Evolutionary conservation across 108 stramenopile species (phyloP).

Genomic region (Nannochloropsis oceanica): DNA sequence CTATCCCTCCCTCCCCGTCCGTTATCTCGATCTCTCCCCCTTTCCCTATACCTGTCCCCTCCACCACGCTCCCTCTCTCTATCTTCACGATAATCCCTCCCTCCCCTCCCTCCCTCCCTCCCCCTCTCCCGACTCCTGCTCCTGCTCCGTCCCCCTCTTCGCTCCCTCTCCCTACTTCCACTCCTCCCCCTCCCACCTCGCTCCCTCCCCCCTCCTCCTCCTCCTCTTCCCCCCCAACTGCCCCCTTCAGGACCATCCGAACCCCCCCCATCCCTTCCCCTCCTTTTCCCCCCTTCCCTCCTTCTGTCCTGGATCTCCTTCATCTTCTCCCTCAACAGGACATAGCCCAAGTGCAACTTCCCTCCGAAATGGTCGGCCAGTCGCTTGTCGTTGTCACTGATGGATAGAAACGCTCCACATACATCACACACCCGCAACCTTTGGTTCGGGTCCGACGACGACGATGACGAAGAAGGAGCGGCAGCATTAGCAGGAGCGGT

Average conservation of each 20-base stretch:
- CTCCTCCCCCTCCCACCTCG: background rate
- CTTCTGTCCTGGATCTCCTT: conserved; percentile 17
- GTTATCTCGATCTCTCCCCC: background rate
- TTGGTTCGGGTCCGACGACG: background rate
- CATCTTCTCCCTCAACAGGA: conserved; percentile 25
- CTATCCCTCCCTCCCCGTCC: background rate
- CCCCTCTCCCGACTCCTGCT: background rate
- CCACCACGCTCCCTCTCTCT: background rate
- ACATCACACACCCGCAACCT: conserved; percentile 31
- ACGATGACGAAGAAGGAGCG: background rate
- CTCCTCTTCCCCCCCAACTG: background rate
- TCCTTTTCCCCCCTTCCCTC: background rate
- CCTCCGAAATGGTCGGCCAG: conserved; percentile 38
- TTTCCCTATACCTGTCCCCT: background rate
- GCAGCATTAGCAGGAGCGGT: background rate
- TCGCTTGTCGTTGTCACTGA: conserved; percentile 41
- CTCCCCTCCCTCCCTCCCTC: background rate
- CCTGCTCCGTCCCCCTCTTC: background rate
- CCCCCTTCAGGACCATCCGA: too few relatives aligned
- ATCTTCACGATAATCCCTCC: background rate
- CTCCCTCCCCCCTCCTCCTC: background rate
- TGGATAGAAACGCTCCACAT: conserved; percentile 41
- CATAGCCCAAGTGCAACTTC: conserved; percentile 37
- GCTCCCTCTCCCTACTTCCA: background rate
- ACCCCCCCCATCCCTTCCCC: conserved; percentile 1